These are phyloP conservation scores for Pterocarpus santalinus DNA, from an alignment of 306 rosid species.

Conservation along the genomic window DNA sequence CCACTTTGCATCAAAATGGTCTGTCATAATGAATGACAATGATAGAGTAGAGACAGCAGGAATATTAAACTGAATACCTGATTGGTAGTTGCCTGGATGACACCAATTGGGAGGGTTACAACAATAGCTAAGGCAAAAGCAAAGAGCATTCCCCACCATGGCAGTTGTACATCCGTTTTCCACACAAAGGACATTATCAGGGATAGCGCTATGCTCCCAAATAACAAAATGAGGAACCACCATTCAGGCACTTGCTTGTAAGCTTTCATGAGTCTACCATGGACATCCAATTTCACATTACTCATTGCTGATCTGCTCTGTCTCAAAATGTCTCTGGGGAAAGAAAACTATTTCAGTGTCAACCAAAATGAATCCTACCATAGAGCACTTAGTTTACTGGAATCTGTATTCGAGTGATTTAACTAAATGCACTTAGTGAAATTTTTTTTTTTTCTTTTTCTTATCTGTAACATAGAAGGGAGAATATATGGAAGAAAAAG, in stretches of 20 bases:
- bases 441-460: background rate
- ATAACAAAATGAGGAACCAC: constrained; percentile 85
- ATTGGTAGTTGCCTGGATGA: constrained; percentile 98
- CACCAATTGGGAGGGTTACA: constrained; percentile 96
- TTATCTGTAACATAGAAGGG: background rate
- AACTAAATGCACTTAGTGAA: too few species aligned
- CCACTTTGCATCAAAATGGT: constrained; percentile 30
- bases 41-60: background rate
- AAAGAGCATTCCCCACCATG: constrained; percentile 98
- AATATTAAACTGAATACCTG: constrained; percentile 61
- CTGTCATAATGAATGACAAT: background rate
- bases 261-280: constrained; percentile 82
- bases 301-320: constrained; percentile 84
- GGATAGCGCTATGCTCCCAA: constrained; percentile 75
- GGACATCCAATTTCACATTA: constrained; percentile 77
- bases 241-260: constrained; percentile 95
- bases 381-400: too few species aligned
- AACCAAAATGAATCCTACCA: too few species aligned
- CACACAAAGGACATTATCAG: constrained; percentile 78
- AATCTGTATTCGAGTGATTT: too few species aligned
- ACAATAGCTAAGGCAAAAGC: constrained; percentile 85
- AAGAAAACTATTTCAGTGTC: constrained; percentile 27
- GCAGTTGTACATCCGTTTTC: constrained; percentile 84
- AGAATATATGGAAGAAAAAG: background rate
- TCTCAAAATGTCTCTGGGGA: constrained; percentile 74